Evolutionary conservation across 805 yeast genomes (phyloP).

Genomic region (Hanseniaspora thailandica): DNA sequence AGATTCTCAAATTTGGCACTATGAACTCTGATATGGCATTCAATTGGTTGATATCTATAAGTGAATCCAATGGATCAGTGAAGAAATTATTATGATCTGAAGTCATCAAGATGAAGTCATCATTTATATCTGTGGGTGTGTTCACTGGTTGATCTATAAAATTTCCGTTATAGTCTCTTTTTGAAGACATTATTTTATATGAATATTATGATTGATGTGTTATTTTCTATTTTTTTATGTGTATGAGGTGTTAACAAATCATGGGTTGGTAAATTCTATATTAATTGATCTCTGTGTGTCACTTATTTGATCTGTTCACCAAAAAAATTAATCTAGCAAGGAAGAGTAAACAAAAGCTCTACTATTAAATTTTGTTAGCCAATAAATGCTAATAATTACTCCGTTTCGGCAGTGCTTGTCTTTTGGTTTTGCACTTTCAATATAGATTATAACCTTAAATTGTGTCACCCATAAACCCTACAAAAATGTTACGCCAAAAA

Average conservation of each 20-base stretch:
- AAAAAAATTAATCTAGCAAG: no score
- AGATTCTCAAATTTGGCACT: slow-evolving; percentile 9
- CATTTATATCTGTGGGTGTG: not conserved
- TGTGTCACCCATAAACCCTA: not conserved
- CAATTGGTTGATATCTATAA: not conserved
- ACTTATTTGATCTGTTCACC: no score
- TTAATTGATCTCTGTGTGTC: no score
- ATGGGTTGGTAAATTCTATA: no score
- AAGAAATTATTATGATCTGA: not conserved
- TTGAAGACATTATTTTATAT: not conserved
- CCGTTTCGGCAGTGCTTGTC: not conserved
- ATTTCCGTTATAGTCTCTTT: slow-evolving; percentile 7
- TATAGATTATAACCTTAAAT: not conserved
- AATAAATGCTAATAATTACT: no score
- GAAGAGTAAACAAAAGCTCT: no score
- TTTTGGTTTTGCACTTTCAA: not conserved
- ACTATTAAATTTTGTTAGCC: no score
- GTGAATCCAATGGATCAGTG: slow-evolving; percentile 2
- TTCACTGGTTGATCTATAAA: not conserved
- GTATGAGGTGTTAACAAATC: no score
- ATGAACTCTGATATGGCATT: slow-evolving; percentile 6
- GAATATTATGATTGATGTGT: not conserved
- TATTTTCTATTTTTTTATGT: not conserved
- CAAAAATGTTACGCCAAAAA: not conserved
- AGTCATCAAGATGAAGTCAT: not conserved